Evolutionary conservation across 768 basidiomycete species (phyloP).

Genomic region (Candolleomyces efflorescens): DNA sequence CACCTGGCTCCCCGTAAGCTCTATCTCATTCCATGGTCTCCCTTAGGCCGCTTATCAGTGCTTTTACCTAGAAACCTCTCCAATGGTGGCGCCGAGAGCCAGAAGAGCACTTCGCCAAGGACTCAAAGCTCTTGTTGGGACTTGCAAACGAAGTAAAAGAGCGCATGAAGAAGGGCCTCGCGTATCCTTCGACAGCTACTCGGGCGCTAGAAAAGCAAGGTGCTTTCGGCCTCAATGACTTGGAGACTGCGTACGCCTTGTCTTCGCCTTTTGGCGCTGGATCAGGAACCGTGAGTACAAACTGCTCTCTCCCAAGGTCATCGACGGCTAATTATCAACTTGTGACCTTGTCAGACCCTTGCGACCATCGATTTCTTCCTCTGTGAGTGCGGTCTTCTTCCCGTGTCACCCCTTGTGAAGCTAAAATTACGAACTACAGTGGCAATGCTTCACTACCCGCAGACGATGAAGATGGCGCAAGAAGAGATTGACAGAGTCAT

Average conservation of each 20-base stretch:
- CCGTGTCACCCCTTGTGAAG: too few relatives aligned
- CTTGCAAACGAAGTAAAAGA: constrained; percentile 22
- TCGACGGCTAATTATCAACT: too few relatives aligned
- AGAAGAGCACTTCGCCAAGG: constrained; percentile 18
- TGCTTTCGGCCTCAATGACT: constrained; percentile 35
- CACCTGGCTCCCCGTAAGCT: constrained; percentile 11
- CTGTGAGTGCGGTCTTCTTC: constrained; percentile 3
- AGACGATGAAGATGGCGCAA: constrained; percentile 23
- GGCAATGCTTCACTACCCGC: constrained; percentile 25
- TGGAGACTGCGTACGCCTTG: constrained; percentile 38
- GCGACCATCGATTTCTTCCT: constrained; percentile 8
- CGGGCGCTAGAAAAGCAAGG: constrained; percentile 36
- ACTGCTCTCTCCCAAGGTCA: neutral
- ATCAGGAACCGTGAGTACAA: constrained; percentile 22
- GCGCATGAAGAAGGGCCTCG: constrained; percentile 17
- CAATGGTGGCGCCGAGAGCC: constrained; percentile 29
- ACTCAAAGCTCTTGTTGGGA: constrained; percentile 19
- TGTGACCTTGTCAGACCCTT: neutral
- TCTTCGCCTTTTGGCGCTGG: constrained; percentile 27
- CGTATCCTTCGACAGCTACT: constrained; percentile 29
- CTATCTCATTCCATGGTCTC: neutral
- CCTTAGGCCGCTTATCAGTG: neutral
- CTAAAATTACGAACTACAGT: constrained; percentile 10
- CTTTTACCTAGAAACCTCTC: constrained; percentile 16
- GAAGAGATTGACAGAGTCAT: constrained; percentile 27